A percentile compares a stretch with the other conserved stretches of the same genome.
Evolutionary conservation across 176 grass and related monocot species (phyloP).

Genomic region (Eleusine indica): DNA sequence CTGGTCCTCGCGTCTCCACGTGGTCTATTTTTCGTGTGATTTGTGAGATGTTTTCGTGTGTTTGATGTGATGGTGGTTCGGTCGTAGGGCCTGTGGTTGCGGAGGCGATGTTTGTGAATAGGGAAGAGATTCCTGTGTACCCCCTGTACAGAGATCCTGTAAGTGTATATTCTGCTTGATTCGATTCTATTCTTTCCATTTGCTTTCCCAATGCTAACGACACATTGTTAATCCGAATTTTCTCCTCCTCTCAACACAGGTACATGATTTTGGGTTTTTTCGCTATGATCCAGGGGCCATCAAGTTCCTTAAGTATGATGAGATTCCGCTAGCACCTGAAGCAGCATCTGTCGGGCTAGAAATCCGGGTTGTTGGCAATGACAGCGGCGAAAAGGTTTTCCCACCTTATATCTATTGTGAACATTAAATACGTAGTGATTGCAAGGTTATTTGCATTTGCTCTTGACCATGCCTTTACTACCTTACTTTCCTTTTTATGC

Average conservation of each 20-base stretch:
- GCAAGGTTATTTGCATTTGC: not conserved
- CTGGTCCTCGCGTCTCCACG: not conserved
- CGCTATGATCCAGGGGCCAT: slow-evolving; percentile 92
- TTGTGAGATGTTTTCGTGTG: slow-evolving; percentile 14
- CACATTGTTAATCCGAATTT: slow-evolving; percentile 31
- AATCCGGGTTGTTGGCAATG: slow-evolving; percentile 97
- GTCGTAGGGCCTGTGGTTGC: slow-evolving; percentile 83
- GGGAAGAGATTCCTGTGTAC: slow-evolving; percentile 91
- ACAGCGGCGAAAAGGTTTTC: slow-evolving; percentile 94
- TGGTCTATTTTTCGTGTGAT: not conserved
- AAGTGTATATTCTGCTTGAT: slow-evolving; percentile 40
- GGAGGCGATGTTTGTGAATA: slow-evolving; percentile 97
- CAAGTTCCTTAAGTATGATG: slow-evolving; percentile 91
- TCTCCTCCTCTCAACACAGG: slow-evolving; percentile 53
- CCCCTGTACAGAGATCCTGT: slow-evolving; percentile 96
- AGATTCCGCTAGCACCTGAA: slow-evolving; percentile 88
- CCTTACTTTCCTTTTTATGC: not conserved
- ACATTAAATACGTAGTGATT: slow-evolving; percentile 9
- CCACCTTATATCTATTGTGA: not conserved
- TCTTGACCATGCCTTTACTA: not conserved
- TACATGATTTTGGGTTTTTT: slow-evolving; percentile 99
- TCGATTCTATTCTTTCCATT: slow-evolving; percentile 21
- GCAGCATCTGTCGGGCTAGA: slow-evolving; percentile 94
- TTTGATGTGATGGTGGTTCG: slow-evolving; percentile 9
- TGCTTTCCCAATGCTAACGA: slow-evolving; percentile 14